Conservation (phyloP, 1,284 basidiomycete species). For the Pseudozyma thailandica region DNA sequence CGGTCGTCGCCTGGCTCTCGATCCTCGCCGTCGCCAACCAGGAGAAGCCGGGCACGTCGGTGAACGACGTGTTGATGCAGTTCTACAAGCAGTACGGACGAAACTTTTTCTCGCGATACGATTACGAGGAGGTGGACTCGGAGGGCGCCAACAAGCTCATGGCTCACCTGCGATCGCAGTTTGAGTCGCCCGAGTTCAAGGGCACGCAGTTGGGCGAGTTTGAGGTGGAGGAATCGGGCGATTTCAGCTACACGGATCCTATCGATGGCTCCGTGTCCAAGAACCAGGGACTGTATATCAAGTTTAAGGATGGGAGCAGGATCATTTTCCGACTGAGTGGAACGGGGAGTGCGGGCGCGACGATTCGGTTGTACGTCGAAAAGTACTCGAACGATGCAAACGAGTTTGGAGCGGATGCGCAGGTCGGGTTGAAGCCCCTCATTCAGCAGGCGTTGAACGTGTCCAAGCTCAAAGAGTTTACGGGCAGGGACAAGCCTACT, state of each 20-base stretch:
- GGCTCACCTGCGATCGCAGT: constrained; percentile 78
- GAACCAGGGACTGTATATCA: constrained; percentile 95
- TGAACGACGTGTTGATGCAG: constrained; percentile 73
- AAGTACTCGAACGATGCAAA: constrained; percentile 84
- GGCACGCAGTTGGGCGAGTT: constrained; percentile 74
- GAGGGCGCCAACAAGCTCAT: constrained; percentile 89
- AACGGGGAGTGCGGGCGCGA: constrained; percentile 94
- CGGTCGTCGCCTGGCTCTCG: constrained; percentile 95
- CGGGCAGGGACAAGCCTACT: constrained; percentile 87
- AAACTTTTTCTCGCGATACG: constrained; percentile 95
- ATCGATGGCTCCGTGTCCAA: constrained; percentile 92
- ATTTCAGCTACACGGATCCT: constrained; percentile 97
- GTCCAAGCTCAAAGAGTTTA: constrained; percentile 86
- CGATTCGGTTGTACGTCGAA: constrained; percentile 71
- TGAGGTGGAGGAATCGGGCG: constrained; percentile 80
- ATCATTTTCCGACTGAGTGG: constrained; percentile 96
- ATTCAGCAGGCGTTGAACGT: constrained; percentile 89
- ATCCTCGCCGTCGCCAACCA: constrained; percentile 93
- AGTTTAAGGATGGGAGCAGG: constrained; percentile 88
- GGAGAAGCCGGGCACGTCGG: constrained; percentile 70
- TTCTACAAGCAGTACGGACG: constrained; percentile 95
- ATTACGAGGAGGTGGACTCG: constrained; percentile 96
- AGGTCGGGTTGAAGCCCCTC: constrained; percentile 89
- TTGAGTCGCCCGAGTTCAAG: constrained; percentile 73
- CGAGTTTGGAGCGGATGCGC: constrained; percentile 82